Evolutionary conservation across 129 eudicot genomes (phyloP).

Genomic region (Deinandra increscens): DNA sequence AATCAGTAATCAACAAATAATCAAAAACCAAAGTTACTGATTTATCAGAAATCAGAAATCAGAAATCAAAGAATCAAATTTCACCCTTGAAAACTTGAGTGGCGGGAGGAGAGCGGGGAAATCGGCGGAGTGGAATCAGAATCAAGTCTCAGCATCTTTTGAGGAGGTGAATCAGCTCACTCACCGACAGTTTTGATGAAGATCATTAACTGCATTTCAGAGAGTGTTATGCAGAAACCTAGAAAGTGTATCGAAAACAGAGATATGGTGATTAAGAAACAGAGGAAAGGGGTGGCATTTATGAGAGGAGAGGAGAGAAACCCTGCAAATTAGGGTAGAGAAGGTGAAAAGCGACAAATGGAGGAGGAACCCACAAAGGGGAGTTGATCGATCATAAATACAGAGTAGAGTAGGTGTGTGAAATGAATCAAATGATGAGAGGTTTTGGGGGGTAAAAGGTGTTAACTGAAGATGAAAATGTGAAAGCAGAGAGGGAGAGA

Average conservation of each 20-base stretch:
- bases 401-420: slow-evolving; percentile 17
- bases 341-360: slow-evolving; percentile 20
- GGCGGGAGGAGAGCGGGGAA: slow-evolving; percentile 31
- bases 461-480: not conserved
- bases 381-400: slow-evolving; percentile 15
- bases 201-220: slow-evolving; percentile 23
- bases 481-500: not conserved
- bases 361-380: slow-evolving; percentile 17
- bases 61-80: not conserved
- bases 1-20: not conserved
- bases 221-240: not conserved
- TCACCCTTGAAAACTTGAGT: slow-evolving; percentile 25
- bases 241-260: slow-evolving; percentile 22
- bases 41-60: not conserved
- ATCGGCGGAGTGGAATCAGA: slow-evolving; percentile 31
- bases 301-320: slow-evolving; percentile 24
- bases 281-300: slow-evolving; percentile 1
- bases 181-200: slow-evolving; percentile 32
- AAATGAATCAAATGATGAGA: not conserved
- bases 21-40: not conserved
- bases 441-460: slow-evolving; percentile 8
- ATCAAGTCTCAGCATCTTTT: slow-evolving; percentile 20
- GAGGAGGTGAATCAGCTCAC: not conserved
- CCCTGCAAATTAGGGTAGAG: slow-evolving; percentile 19
- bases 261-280: not conserved